Evolutionary conservation across 257 asterid species (phyloP).

Genomic region (Gentiana dahurica): DNA sequence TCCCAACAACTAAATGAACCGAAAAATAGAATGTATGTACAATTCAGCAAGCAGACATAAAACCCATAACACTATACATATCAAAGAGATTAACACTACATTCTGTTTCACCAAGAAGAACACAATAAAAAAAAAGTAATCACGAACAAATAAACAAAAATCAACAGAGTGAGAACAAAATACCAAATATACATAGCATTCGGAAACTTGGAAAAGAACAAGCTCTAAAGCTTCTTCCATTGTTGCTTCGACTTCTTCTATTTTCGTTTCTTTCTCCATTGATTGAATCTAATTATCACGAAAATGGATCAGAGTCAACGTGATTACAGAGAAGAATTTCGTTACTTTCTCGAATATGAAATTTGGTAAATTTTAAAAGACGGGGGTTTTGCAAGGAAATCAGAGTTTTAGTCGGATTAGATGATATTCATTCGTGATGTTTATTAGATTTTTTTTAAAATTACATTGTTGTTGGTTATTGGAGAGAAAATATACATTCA

Average conservation of each 20-base stretch:
- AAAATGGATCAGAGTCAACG: too few species aligned
- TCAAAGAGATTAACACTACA: neutral
- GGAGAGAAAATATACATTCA: too few species aligned
- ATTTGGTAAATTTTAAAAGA: too few species aligned
- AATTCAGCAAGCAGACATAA: neutral
- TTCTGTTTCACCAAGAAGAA: neutral
- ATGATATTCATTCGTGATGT: too few species aligned
- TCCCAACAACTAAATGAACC: neutral
- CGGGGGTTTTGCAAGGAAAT: too few species aligned
- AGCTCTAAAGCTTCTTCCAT: slow-evolving; percentile 54
- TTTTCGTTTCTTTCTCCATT: slow-evolving; percentile 46
- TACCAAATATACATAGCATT: slow-evolving; percentile 89
- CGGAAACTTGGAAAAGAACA: slow-evolving; percentile 72
- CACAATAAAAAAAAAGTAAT: neutral
- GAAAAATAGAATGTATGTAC: neutral
- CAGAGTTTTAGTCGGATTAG: too few species aligned
- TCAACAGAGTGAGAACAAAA: neutral
- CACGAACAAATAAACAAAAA: neutral
- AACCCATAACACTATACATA: slow-evolving; percentile 3
- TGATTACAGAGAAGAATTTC: too few species aligned
- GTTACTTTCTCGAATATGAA: too few species aligned
- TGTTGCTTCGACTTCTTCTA: slow-evolving; percentile 24
- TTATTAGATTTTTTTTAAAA: too few species aligned
- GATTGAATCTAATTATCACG: slow-evolving; percentile 5
- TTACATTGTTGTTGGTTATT: too few species aligned